Conservation (phyloP, 495 filamentous ascomycete genomes). For the Cudoniella acicularis region DNA sequence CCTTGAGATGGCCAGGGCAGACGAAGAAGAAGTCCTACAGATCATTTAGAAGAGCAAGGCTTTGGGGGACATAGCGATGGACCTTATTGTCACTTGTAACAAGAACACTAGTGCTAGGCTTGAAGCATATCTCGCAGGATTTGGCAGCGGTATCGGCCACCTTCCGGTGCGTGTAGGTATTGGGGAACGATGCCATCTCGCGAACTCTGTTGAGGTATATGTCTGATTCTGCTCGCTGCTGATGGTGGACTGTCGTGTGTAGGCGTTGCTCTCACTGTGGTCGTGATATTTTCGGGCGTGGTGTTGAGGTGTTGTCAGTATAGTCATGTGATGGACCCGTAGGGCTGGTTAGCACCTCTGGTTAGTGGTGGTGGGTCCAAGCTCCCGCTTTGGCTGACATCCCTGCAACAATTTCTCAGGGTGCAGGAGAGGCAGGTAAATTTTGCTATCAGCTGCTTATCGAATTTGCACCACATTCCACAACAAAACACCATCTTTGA, state of each 20-base stretch:
- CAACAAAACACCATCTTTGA: neutral
- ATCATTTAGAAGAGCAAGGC: neutral
- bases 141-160: slow-evolving; percentile 82
- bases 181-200: slow-evolving; percentile 50
- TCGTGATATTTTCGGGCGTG: too few species aligned
- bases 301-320: neutral
- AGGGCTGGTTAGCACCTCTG: too few species aligned
- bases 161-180: slow-evolving; percentile 80
- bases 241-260: too few species aligned
- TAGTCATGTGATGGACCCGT: slow-evolving; percentile 1
- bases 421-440: neutral
- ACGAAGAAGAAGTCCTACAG: slow-evolving; percentile 90
- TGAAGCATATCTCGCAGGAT: slow-evolving; percentile 87
- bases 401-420: slow-evolving; percentile 3
- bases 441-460: slow-evolving; percentile 14
- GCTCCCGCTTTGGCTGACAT: neutral
- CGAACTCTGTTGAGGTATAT: neutral
- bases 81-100: slow-evolving; percentile 91
- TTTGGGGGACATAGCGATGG: slow-evolving; percentile 20
- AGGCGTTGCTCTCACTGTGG: too few species aligned
- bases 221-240: too few species aligned
- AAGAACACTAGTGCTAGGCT: slow-evolving; percentile 79
- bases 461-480: slow-evolving; percentile 1
- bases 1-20: slow-evolving; percentile 80
- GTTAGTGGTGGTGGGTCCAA: too few species aligned